These are phyloP conservation scores for Nothomitra cinnamomea DNA, from an alignment of 2,329 filamentous ascomycete species.

Conservation along the genomic window DNA sequence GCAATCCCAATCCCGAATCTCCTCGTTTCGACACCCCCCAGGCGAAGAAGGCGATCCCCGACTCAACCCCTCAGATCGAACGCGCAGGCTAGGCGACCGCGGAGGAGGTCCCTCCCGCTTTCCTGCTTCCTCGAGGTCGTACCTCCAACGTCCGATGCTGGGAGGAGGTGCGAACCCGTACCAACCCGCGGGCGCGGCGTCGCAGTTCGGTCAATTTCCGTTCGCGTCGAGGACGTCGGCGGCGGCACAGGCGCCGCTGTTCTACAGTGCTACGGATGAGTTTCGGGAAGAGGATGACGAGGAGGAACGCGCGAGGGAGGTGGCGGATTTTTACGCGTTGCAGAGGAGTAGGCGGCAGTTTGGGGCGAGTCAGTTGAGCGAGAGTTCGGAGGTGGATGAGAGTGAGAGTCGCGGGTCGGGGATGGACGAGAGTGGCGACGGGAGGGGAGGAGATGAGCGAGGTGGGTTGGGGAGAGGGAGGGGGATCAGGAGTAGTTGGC, in stretches of 20 bases:
- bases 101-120: constrained; percentile 25
- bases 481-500: constrained; percentile 41
- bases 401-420: constrained; percentile 37
- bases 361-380: constrained; percentile 63
- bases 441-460: constrained; percentile 22
- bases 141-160: constrained; percentile 29
- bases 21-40: constrained; percentile 39
- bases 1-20: constrained; percentile 85
- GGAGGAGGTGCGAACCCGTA: constrained; percentile 53
- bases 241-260: constrained; percentile 72
- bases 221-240: constrained; percentile 59
- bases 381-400: constrained; percentile 70
- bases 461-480: constrained; percentile 24
- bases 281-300: constrained; percentile 89
- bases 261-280: constrained; percentile 80
- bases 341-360: constrained; percentile 82
- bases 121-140: constrained; percentile 28
- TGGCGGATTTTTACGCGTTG: constrained; percentile 84
- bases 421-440: constrained; percentile 38
- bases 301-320: constrained; percentile 74
- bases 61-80: constrained; percentile 30
- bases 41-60: constrained; percentile 27
- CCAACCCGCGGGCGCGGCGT: constrained; percentile 43
- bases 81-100: constrained; percentile 22
- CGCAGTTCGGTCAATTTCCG: constrained; percentile 57